A percentile compares a stretch with the other conserved stretches of the same genome.
Conservation (phyloP, 495 filamentous ascomycete genomes). For the Durotheca rogersii region DNA sequence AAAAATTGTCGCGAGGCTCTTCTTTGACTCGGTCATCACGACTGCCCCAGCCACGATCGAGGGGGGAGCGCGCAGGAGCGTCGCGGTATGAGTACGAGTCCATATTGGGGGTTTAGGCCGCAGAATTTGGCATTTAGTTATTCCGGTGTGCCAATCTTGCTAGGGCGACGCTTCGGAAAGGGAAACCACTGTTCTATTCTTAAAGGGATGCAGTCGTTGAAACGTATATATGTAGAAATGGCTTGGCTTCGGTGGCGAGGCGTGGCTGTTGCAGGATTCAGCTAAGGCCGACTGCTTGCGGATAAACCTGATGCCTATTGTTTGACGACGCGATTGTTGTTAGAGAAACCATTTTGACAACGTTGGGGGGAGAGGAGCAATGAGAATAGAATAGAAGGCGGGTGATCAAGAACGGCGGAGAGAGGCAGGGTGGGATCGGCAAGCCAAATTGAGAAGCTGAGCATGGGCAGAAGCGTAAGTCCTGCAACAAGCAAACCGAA, state of each 20-base stretch:
- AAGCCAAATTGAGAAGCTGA: slow-evolving; percentile 40
- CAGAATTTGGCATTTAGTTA: neutral
- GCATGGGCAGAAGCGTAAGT: slow-evolving; percentile 36
- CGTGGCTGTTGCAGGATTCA: slow-evolving; percentile 31
- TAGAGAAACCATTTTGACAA: slow-evolving; percentile 48
- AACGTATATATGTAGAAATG: slow-evolving; percentile 18
- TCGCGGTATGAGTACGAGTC: slow-evolving; percentile 51
- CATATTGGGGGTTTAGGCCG: slow-evolving; percentile 33
- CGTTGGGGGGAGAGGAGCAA: slow-evolving; percentile 34
- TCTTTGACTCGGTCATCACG: slow-evolving; percentile 54
- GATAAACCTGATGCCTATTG: slow-evolving; percentile 39
- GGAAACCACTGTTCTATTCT: neutral
- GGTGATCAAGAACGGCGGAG: slow-evolving; percentile 29
- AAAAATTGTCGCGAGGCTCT: slow-evolving; percentile 52
- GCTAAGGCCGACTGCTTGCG: slow-evolving; percentile 28
- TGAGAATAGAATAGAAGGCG: slow-evolving; percentile 33
- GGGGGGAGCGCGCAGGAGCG: slow-evolving; percentile 49
- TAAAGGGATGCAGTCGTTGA: slow-evolving; percentile 3
- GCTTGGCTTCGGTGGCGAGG: neutral
- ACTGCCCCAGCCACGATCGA: slow-evolving; percentile 50
- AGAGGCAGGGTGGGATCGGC: slow-evolving; percentile 26
- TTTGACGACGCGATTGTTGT: slow-evolving; percentile 54
- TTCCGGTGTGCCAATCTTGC: too few relatives aligned
- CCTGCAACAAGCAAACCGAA: slow-evolving; percentile 41
- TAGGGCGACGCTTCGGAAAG: too few relatives aligned